Conservation (phyloP, 148 eudicot genomes). For the Heliamphora exappendiculata region DNA sequence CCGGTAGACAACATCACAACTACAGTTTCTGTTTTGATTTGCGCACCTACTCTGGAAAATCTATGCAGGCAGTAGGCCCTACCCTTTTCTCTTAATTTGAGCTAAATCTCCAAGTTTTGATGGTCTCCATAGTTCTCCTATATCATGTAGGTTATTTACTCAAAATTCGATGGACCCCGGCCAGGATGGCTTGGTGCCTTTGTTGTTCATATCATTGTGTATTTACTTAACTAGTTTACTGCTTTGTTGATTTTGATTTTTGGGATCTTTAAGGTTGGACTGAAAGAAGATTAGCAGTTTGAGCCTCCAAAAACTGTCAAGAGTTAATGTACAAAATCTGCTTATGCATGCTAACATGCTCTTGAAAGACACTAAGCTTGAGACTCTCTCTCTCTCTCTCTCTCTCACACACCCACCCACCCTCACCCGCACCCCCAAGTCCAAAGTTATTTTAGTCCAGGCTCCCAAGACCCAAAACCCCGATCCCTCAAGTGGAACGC, state of each 20-base stretch:
- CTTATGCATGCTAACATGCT: not conserved
- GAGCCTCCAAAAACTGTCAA: not conserved
- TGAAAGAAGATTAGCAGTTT: not conserved
- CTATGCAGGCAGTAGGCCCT: not conserved
- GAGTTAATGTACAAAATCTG: not conserved
- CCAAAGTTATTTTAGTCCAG: too few relatives aligned
- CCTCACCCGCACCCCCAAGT: not conserved
- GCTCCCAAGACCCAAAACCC: too few relatives aligned
- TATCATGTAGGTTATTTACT: not conserved
- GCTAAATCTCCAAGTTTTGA: not conserved
- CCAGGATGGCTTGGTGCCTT: not conserved
- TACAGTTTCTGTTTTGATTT: not conserved
- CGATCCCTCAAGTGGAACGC: not conserved
- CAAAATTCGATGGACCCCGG: not conserved
- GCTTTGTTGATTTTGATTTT: not conserved
- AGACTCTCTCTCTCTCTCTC: conserved; percentile 1
- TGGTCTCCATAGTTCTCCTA: not conserved
- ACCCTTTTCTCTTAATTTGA: not conserved
- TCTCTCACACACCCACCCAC: not conserved
- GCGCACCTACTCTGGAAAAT: not conserved
- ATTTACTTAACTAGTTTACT: not conserved
- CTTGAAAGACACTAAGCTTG: not conserved
- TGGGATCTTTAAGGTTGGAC: not conserved
- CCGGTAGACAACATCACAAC: not conserved
- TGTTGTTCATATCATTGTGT: not conserved